A percentile compares a stretch with the other conserved stretches of the same genome.
phyloP scores from a whole-genome alignment of 148 eudicot genomes.

The Silene conica region DNA sequence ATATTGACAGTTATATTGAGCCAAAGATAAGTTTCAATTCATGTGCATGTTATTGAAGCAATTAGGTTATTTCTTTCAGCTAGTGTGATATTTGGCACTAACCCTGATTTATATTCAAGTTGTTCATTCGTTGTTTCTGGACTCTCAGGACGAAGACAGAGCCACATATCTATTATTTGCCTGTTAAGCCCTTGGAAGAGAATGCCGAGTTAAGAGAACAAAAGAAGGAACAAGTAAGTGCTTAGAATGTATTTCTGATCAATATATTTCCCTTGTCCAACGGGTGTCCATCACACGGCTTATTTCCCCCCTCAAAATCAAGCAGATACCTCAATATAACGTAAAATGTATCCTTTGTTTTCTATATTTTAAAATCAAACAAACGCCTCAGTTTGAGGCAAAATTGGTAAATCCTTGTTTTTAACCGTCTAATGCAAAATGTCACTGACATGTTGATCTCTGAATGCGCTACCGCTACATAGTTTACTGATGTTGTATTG shows the following conservation, averaged over 20 bases:
- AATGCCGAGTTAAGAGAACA: slow-evolving; percentile 42
- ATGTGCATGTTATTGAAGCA: slow-evolving; percentile 62
- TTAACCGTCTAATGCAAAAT: background rate
- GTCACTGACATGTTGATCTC: background rate
- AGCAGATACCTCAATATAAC: background rate
- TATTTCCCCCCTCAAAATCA: background rate
- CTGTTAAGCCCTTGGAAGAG: slow-evolving; percentile 70
- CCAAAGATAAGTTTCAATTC: slow-evolving; percentile 95
- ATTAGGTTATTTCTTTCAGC: slow-evolving; percentile 34
- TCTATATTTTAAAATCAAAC: background rate
- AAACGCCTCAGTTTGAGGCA: background rate
- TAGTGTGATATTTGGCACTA: slow-evolving; percentile 30
- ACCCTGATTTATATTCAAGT: slow-evolving; percentile 1
- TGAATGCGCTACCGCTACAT: background rate
- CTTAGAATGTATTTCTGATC: background rate
- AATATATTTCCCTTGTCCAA: background rate
- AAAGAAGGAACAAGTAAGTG: slow-evolving; percentile 72
- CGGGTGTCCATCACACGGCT: no score
- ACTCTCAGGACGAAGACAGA: slow-evolving; percentile 84
- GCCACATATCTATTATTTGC: slow-evolving; percentile 73
- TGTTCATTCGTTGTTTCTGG: slow-evolving; percentile 26
- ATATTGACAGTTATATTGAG: slow-evolving; percentile 99
- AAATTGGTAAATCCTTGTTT: background rate
- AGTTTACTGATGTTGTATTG: background rate
- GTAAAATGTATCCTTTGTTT: background rate